Percentiles rank a stretch among this genome's conserved stretches.
Evolutionary conservation across 148 eudicot species (phyloP).

Genomic region (Rhododendron simsii): DNA sequence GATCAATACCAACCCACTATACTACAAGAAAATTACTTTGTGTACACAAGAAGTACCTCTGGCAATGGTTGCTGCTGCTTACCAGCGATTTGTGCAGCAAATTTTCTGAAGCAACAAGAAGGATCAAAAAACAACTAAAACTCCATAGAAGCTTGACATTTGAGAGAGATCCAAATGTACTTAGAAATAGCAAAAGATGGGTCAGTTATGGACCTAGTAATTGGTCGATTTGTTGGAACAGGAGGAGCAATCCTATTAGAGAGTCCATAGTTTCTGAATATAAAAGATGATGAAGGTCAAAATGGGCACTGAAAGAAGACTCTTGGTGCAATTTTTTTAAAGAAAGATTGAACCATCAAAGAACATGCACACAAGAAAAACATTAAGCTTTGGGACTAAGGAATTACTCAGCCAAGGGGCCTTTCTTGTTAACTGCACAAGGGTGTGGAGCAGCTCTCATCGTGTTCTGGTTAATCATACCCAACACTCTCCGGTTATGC

Average conservation of each 20-base stretch:
- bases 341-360: not conserved
- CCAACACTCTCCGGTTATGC: slow-evolving; percentile 56
- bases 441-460: slow-evolving; percentile 43
- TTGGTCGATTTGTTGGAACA: slow-evolving; percentile 46
- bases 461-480: slow-evolving; percentile 48
- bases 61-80: slow-evolving; percentile 29
- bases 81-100: slow-evolving; percentile 51
- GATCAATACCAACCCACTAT: not conserved
- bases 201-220: slow-evolving; percentile 52
- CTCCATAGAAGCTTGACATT: not conserved
- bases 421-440: slow-evolving; percentile 41
- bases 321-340: not conserved
- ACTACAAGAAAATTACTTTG: not conserved
- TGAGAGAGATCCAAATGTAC: not conserved
- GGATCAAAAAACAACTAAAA: not conserved
- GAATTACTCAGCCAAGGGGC: slow-evolving; percentile 44
- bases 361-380: not conserved
- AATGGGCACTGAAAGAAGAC: slow-evolving; percentile 2
- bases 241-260: slow-evolving; percentile 25
- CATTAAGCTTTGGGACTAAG: slow-evolving; percentile 1
- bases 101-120: slow-evolving; percentile 39
- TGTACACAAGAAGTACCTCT: slow-evolving; percentile 35
- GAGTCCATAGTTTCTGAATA: slow-evolving; percentile 37
- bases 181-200: not conserved
- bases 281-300: slow-evolving; percentile 3